Evolutionary conservation across 768 basidiomycete species (phyloP).

Genomic region (Mycena albidolilacea): DNA sequence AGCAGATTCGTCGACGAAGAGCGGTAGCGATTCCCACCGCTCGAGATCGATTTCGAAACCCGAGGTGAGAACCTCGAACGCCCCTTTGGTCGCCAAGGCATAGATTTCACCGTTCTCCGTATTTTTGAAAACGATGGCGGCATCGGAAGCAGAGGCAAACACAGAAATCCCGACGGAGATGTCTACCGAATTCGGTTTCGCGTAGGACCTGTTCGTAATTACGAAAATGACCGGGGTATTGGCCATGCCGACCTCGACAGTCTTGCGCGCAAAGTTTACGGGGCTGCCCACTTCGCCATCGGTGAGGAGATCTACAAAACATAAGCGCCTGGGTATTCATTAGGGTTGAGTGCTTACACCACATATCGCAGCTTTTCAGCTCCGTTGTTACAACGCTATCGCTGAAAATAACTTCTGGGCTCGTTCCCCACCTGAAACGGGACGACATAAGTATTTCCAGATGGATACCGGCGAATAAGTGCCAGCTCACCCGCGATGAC

Average conservation of each 20-base stretch:
- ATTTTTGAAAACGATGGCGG: constrained; percentile 36
- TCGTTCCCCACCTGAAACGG: constrained; percentile 33
- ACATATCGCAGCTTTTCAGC: constrained; percentile 38
- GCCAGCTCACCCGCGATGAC: constrained; percentile 31
- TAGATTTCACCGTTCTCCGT: constrained; percentile 23
- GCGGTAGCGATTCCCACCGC: constrained; percentile 30
- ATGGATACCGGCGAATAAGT: neutral
- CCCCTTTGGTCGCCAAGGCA: constrained; percentile 34
- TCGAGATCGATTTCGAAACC: constrained; percentile 35
- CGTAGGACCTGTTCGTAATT: constrained; percentile 27
- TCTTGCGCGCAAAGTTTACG: constrained; percentile 31
- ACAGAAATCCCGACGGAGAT: constrained; percentile 38
- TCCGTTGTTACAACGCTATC: constrained; percentile 22
- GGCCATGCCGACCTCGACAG: constrained; percentile 39
- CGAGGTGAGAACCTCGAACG: constrained; percentile 29
- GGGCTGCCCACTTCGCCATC: constrained; percentile 20
- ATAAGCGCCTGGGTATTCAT: too few species aligned
- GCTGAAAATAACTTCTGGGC: constrained; percentile 30
- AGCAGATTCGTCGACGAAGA: constrained; percentile 20
- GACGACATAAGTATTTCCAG: neutral
- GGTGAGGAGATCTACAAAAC: neutral
- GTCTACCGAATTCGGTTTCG: constrained; percentile 13
- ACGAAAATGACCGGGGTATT: constrained; percentile 38
- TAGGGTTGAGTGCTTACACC: constrained; percentile 16
- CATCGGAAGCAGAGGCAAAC: constrained; percentile 37